Percentiles rank a stretch among this genome's conserved stretches.
Evolutionary conservation across 495 filamentous ascomycete genomes (phyloP).

Genomic region (Penicillium coffeae): DNA sequence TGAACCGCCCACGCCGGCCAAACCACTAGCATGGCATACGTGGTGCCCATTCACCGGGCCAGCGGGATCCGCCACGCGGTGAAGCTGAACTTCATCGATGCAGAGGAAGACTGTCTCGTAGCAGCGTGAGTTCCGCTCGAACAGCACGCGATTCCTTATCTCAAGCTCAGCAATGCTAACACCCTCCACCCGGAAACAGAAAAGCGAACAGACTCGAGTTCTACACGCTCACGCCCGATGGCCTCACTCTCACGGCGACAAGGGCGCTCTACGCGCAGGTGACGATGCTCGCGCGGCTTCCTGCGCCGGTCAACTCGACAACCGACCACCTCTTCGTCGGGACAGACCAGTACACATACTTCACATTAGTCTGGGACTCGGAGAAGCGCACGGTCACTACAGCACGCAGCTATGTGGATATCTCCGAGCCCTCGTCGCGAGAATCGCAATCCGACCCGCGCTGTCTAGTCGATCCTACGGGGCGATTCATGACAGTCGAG

Average conservation of each 20-base stretch:
- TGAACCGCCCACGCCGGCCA: conserved; percentile 1
- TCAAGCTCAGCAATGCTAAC: too few relatives aligned
- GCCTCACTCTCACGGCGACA: conserved; percentile 57
- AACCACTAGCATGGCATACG: conserved; percentile 70
- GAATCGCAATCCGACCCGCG: conserved; percentile 72
- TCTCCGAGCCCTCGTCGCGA: conserved; percentile 73
- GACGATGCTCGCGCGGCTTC: conserved; percentile 76
- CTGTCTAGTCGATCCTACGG: conserved; percentile 78
- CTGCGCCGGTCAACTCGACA: conserved; percentile 61
- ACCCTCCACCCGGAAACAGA: conserved; percentile 51
- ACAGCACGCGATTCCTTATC: too few relatives aligned
- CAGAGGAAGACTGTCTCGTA: conserved; percentile 76
- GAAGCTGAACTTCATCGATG: conserved; percentile 67
- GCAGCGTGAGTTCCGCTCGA: conserved; percentile 64
- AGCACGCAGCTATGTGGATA: conserved; percentile 64
- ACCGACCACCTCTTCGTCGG: conserved; percentile 92
- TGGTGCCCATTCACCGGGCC: conserved; percentile 89
- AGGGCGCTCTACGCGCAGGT: conserved; percentile 76
- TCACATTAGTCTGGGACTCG: conserved; percentile 80
- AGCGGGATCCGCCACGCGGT: conserved; percentile 87
- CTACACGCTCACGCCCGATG: conserved; percentile 59
- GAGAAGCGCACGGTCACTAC: conserved; percentile 60
- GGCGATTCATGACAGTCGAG: conserved; percentile 77
- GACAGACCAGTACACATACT: conserved; percentile 84
- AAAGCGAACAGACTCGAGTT: conserved; percentile 93